Evolutionary conservation across 2,329 filamentous ascomycete genomes (phyloP).

Genomic region (Penicillium sp.): DNA sequence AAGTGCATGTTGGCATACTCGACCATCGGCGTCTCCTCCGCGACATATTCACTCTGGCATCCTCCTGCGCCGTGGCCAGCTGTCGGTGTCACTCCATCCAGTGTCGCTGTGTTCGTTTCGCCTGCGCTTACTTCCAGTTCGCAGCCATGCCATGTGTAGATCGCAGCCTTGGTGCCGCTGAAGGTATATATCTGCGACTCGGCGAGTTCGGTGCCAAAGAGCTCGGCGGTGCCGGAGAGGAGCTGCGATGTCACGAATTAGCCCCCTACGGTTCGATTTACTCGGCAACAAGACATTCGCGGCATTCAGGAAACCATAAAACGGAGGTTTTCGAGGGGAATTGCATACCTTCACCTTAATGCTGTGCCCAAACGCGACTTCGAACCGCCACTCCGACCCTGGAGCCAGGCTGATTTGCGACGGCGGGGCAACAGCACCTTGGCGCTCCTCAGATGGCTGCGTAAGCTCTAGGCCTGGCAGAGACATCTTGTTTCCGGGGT

Average conservation of each 20-base stretch:
- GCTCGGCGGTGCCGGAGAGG: slow-evolving; percentile 80
- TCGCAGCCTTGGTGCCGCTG: slow-evolving; percentile 78
- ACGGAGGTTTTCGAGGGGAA: background rate
- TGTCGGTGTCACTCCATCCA: slow-evolving; percentile 35
- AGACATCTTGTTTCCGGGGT: slow-evolving; percentile 59
- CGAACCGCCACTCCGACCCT: slow-evolving; percentile 78
- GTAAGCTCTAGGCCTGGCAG: slow-evolving; percentile 75
- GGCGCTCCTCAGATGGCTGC: slow-evolving; percentile 58
- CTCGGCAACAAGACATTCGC: too few species aligned
- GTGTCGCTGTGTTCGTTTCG: slow-evolving; percentile 49
- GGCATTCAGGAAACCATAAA: background rate
- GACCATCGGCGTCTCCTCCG: slow-evolving; percentile 80
- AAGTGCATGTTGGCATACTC: slow-evolving; percentile 86
- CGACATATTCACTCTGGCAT: slow-evolving; percentile 68
- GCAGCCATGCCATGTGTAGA: slow-evolving; percentile 92
- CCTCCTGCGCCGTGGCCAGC: slow-evolving; percentile 57
- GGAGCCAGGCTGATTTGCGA: slow-evolving; percentile 61
- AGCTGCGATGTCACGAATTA: slow-evolving; percentile 54
- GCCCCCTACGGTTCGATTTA: background rate
- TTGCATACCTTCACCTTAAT: slow-evolving; percentile 57
- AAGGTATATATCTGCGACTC: slow-evolving; percentile 80
- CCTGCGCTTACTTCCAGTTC: slow-evolving; percentile 74
- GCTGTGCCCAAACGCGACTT: slow-evolving; percentile 62
- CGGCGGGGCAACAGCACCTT: slow-evolving; percentile 42
- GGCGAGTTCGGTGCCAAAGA: slow-evolving; percentile 93